Conservation (phyloP, 2,329 filamentous ascomycete genomes). For the Ophiostoma australiae region DNA sequence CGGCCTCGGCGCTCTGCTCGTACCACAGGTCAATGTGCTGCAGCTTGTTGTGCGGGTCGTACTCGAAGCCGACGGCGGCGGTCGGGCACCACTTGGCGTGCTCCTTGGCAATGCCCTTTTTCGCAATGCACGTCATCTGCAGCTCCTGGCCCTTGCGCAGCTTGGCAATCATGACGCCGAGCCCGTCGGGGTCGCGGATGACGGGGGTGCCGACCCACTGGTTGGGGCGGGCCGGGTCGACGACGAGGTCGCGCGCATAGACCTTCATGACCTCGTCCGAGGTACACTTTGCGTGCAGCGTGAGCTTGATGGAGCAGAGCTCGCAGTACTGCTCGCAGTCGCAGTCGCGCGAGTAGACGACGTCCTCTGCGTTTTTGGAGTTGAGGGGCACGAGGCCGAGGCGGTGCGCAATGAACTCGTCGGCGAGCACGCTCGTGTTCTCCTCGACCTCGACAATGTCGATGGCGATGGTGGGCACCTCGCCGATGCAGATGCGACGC, state of each 20-base stretch:
- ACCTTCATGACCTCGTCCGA: constrained; percentile 87
- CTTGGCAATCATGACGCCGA: constrained; percentile 84
- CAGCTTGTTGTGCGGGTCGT: constrained; percentile 95
- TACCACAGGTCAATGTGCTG: constrained; percentile 93
- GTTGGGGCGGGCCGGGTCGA: constrained; percentile 64
- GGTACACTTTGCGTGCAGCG: constrained; percentile 78
- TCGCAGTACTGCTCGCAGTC: constrained; percentile 96
- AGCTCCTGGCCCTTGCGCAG: constrained; percentile 84
- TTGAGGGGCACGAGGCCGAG: constrained; percentile 85
- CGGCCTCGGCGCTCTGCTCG: constrained; percentile 72
- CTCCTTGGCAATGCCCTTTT: constrained; percentile 98
- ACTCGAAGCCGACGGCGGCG: constrained; percentile 90
- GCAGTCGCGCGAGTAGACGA: constrained; percentile 88
- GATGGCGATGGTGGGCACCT: constrained; percentile 91
- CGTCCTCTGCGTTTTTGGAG: constrained; percentile 73
- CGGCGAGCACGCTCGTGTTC: constrained; percentile 93
- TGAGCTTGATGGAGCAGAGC: constrained; percentile 79
- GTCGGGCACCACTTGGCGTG: constrained; percentile 97
- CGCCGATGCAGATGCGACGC: constrained; percentile 83
- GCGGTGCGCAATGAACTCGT: constrained; percentile 92
- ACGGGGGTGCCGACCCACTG: constrained; percentile 74
- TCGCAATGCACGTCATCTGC: constrained; percentile 84
- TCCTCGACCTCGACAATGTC: constrained; percentile 88
- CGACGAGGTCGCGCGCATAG: constrained; percentile 81
- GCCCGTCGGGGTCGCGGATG: constrained; percentile 73